Percentiles rank a stretch among this genome's conserved stretches.
These are phyloP conservation scores for Exophiala aquamarina DNA, from an alignment of 2,329 filamentous ascomycete genomes.

Conservation along the genomic window DNA sequence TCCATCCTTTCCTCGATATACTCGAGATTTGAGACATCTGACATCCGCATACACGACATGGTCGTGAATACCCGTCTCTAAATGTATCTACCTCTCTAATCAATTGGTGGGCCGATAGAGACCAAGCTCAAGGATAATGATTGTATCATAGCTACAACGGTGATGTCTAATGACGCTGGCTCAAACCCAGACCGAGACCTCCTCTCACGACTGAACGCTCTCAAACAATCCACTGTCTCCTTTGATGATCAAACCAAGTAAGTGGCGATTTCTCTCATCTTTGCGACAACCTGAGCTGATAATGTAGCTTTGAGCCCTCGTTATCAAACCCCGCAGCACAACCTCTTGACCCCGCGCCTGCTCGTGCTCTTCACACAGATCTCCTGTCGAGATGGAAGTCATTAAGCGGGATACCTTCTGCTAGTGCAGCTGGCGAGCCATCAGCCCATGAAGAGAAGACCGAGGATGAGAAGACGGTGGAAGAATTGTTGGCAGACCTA, in stretches of 20 bases:
- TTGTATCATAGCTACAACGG: conserved; percentile 8
- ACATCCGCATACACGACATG: too few relatives aligned
- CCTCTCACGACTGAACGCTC: conserved; percentile 35
- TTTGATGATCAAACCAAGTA: conserved; percentile 33
- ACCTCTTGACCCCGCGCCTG: conserved; percentile 18
- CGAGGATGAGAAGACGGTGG: conserved; percentile 31
- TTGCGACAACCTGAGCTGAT: conserved; percentile 11
- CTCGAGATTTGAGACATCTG: too few relatives aligned
- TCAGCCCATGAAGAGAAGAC: conserved; percentile 8
- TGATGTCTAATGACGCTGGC: conserved; percentile 20
- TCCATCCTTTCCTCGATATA: too few relatives aligned
- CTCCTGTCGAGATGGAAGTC: conserved; percentile 26
- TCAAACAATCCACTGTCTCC: conserved; percentile 35
- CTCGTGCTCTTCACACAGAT: conserved; percentile 24
- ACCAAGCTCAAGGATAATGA: conserved; percentile 6
- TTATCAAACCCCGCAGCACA: not conserved
- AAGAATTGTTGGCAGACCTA: conserved; percentile 34
- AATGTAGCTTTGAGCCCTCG: conserved; percentile 10
- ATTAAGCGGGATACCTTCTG: conserved; percentile 15
- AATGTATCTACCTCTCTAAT: too few relatives aligned
- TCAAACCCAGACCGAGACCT: conserved; percentile 31
- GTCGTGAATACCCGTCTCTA: too few relatives aligned
- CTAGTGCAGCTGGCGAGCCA: not conserved
- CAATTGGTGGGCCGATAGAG: too few relatives aligned
- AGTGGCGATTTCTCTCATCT: not conserved